A percentile compares a stretch with the other conserved stretches of the same genome.
Evolutionary conservation across 495 filamentous ascomycete species (phyloP).

Genomic region (Penicillium goetzii): DNA sequence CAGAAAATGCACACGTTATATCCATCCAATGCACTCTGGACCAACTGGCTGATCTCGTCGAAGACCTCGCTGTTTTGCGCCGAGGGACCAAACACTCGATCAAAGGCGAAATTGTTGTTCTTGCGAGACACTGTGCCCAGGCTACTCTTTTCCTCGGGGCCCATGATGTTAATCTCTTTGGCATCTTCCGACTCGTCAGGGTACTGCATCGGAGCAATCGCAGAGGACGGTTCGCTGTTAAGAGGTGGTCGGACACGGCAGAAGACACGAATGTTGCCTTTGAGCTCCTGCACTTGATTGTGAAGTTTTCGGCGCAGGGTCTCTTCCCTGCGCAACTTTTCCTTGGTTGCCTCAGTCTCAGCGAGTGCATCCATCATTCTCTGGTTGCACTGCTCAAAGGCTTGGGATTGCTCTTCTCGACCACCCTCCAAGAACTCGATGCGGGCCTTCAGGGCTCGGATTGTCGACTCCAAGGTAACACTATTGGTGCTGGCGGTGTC

Average conservation of each 20-base stretch:
- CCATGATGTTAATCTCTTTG: slow-evolving; percentile 82
- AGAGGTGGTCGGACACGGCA: slow-evolving; percentile 90
- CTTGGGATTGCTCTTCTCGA: slow-evolving; percentile 79
- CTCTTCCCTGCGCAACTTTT: slow-evolving; percentile 89
- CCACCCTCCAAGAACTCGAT: slow-evolving; percentile 89
- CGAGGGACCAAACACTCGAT: slow-evolving; percentile 83
- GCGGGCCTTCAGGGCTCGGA: slow-evolving; percentile 72
- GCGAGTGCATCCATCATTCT: slow-evolving; percentile 76
- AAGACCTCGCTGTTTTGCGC: slow-evolving; percentile 86
- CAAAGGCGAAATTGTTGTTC: slow-evolving; percentile 85
- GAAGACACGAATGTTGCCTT: slow-evolving; percentile 98
- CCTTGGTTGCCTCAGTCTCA: slow-evolving; percentile 68
- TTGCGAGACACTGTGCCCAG: slow-evolving; percentile 74
- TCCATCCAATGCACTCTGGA: slow-evolving; percentile 93
- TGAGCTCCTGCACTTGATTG: slow-evolving; percentile 98
- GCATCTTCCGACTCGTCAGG: slow-evolving; percentile 77
- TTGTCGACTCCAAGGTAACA: slow-evolving; percentile 70
- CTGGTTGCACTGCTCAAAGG: slow-evolving; percentile 75
- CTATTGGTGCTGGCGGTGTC: slow-evolving; percentile 64
- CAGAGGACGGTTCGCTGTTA: slow-evolving; percentile 55
- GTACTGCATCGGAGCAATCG: slow-evolving; percentile 70
- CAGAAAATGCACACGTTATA: slow-evolving; percentile 99
- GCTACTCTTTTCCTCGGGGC: slow-evolving; percentile 81
- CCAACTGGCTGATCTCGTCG: slow-evolving; percentile 94
- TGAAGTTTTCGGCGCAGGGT: slow-evolving; percentile 89